Evolutionary conservation across 2,329 filamentous ascomycete species (phyloP), one percentile per base, ranked within the genome.

Genomic region (Pezicula rhizophila): DNA sequence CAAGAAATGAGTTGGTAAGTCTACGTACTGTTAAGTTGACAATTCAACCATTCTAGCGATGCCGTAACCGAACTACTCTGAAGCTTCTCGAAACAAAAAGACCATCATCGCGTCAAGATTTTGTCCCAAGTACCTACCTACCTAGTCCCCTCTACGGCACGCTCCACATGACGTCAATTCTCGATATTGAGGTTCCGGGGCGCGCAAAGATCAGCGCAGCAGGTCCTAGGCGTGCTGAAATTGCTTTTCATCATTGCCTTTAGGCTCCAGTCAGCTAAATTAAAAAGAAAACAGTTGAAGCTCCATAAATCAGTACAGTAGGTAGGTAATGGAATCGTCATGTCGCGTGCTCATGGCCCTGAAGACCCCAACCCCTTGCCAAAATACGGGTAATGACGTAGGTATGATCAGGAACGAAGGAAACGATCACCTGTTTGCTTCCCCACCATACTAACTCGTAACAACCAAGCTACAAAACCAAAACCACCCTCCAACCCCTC

Each of bases 381-480:
- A 48, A 31, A 31, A 31, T 31, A 31, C 28, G 28, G 26, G 28
- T 31, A 31, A 51, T 58, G 57, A 58, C 57, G 55, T 58, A 58
- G 56, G 55, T 58, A 31, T 4, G 28, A 7, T 12, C 28, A 31
- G 28, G 28, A 10, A 31, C n/a, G n/a, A n/a, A n/a, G n/a, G n/a
- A n/a, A n/a, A n/a, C 28, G 33, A 37, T 33, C 38, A 34, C 28
- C 43, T 17, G 48, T 31, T 17, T 38, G 40, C 28, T 31, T 31
- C 28, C 28, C 28, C 28, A 23, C 23, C 23, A 23, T 12, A 11
- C 28, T 31, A 31, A 31, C 18, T 18, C 18, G 18, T 18, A 18
- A 31, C 28, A 31, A 31, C 35, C 41, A 41, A 63, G 56, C 60
- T 63, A 63, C 60, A 64, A 63, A 64, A 64, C 57, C 57, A 56